Evolutionary conservation across 257 asterid genomes (phyloP).

Genomic region (Nicotiana attenuata): DNA sequence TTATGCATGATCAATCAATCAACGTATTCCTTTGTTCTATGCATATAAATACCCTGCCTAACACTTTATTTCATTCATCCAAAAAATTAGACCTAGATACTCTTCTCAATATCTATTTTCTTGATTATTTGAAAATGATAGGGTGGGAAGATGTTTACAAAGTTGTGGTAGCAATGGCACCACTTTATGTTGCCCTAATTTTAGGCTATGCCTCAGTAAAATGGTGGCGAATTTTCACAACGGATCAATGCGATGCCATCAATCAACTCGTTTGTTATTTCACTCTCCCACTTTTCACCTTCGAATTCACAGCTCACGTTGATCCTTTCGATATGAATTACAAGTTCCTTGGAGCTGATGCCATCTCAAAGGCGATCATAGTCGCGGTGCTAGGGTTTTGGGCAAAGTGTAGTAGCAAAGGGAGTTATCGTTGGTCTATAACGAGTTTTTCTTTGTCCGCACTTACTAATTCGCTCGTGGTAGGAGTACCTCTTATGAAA

Average conservation of each 20-base stretch:
- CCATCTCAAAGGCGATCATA: constrained; percentile 39
- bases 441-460: constrained; percentile 52
- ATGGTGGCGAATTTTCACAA: constrained; percentile 54
- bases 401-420: constrained; percentile 42
- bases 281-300: constrained; percentile 49
- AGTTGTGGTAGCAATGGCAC: constrained; percentile 46
- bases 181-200: constrained; percentile 45
- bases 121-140: constrained; percentile 32
- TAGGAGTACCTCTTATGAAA: constrained; percentile 53
- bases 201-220: constrained; percentile 50
- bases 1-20: neutral
- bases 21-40: neutral
- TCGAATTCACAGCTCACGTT: constrained; percentile 45
- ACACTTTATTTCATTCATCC: neutral
- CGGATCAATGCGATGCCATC: constrained; percentile 46
- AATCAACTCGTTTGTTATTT: constrained; percentile 33
- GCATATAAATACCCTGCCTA: neutral
- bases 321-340: constrained; percentile 61
- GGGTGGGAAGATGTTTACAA: constrained; percentile 52
- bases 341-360: constrained; percentile 43
- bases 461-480: constrained; percentile 48
- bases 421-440: constrained; percentile 47
- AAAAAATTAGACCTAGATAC: neutral
- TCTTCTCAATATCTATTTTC: neutral
- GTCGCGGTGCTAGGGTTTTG: constrained; percentile 28